These are phyloP conservation scores for Coprinopsis marcescibilis DNA, from an alignment of 768 basidiomycete genomes.

Conservation along the genomic window DNA sequence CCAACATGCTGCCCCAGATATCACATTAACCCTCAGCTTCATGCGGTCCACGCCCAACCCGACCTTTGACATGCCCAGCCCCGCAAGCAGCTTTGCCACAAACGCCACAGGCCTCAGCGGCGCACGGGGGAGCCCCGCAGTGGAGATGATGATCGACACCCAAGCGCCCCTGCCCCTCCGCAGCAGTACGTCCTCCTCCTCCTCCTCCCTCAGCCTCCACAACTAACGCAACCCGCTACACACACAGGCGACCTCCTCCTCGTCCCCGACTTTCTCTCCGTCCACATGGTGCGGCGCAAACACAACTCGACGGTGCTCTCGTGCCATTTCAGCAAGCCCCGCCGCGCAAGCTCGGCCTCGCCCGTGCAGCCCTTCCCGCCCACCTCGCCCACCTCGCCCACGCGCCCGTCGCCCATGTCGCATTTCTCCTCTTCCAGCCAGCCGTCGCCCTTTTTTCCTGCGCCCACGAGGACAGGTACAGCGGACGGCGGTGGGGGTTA, in stretches of 20 bases:
- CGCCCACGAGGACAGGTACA: no score
- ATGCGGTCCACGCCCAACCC: constrained; percentile 15
- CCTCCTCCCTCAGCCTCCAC: no score
- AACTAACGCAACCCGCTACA: not conserved
- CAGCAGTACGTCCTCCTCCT: no score
- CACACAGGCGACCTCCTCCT: constrained; percentile 27
- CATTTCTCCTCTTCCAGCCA: no score
- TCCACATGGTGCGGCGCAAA: constrained; percentile 47
- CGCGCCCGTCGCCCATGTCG: no score
- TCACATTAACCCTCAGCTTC: not conserved
- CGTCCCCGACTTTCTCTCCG: constrained; percentile 43
- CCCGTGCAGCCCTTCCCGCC: no score
- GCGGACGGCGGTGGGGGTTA: no score
- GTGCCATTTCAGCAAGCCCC: no score
- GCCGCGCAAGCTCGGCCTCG: no score
- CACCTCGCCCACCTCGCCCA: no score
- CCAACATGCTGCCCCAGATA: not conserved
- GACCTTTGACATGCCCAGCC: constrained; percentile 17
- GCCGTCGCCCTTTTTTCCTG: no score
- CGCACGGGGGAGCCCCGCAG: constrained; percentile 8
- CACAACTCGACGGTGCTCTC: constrained; percentile 37
- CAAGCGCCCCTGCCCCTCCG: constrained; percentile 41
- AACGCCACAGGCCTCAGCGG: constrained; percentile 11
- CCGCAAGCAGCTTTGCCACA: constrained; percentile 13
- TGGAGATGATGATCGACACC: constrained; percentile 40